A percentile compares a stretch with the other conserved stretches of the same genome.
phyloP scores from a whole-genome alignment of 345 rosid species.

The Physaria fendleri region DNA sequence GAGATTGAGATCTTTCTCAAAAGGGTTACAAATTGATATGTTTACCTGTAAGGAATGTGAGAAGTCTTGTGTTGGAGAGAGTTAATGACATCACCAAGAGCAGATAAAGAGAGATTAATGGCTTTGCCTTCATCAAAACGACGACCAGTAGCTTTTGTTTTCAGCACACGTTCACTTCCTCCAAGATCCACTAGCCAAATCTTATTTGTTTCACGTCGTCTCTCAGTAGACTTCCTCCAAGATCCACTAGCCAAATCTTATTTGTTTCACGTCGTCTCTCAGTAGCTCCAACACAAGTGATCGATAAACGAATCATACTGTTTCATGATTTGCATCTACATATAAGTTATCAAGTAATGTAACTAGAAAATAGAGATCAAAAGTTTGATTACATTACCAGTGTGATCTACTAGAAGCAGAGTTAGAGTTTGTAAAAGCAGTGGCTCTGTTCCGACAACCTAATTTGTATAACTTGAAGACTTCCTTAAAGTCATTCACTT shows the following conservation, averaged over 20 bases:
- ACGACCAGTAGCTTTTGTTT: conserved; percentile 73
- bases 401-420: conserved; percentile 72
- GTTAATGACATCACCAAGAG: conserved; percentile 72
- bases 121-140: conserved; percentile 93
- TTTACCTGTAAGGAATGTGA: conserved; percentile 74
- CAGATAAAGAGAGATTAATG: conserved; percentile 73
- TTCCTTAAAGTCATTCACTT: conserved; percentile 53
- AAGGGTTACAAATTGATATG: background rate
- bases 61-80: conserved; percentile 62
- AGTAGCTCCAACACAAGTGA: conserved; percentile 47
- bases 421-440: conserved; percentile 74
- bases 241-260: conserved; percentile 74
- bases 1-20: background rate
- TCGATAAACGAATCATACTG: conserved; percentile 65
- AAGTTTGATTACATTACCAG: conserved; percentile 42
- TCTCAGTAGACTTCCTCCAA: conserved; percentile 89
- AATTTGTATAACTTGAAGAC: conserved; percentile 60
- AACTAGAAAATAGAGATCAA: background rate
- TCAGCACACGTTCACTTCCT: conserved; percentile 81
- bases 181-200: conserved; percentile 80
- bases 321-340: background rate
- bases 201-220: conserved; percentile 57
- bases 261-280: conserved; percentile 63
- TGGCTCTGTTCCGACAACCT: conserved; percentile 72
- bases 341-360: background rate